phyloP scores from a whole-genome alignment of 768 basidiomycete species.

The Suillus subaureus region DNA sequence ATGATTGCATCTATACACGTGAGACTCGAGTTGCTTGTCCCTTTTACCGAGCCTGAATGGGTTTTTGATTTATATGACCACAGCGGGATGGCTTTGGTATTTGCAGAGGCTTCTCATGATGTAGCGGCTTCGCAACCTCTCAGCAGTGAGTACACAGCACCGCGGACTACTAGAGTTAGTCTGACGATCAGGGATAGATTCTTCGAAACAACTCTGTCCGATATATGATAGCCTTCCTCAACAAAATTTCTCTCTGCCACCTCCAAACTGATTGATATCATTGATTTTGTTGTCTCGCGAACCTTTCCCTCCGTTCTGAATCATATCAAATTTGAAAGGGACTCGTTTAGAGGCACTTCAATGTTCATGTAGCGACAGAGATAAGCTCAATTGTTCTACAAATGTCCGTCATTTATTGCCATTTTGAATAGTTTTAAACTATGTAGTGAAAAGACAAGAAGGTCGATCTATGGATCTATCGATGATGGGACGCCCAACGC shows the following conservation, averaged over 20 bases:
- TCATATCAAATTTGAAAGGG: background rate
- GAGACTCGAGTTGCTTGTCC: background rate
- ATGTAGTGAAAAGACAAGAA: background rate
- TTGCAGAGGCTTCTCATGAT: background rate
- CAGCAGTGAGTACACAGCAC: background rate
- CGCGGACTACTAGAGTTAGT: background rate
- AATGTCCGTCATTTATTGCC: constrained; percentile 12
- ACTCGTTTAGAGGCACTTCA: background rate
- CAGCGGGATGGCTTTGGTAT: constrained; percentile 1
- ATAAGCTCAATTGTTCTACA: background rate
- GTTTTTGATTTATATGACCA: background rate
- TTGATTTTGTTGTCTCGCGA: background rate
- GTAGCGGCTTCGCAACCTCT: background rate
- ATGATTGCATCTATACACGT: background rate
- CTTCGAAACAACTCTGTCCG: constrained; percentile 1
- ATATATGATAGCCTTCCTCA: constrained; percentile 1
- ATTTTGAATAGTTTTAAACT: background rate
- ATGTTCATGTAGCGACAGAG: background rate
- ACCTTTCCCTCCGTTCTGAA: background rate
- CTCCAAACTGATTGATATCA: background rate
- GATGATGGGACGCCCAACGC: background rate
- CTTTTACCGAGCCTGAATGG: background rate
- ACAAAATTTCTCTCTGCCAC: background rate
- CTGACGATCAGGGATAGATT: background rate
- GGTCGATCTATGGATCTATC: background rate